phyloP scores from a whole-genome alignment of 2,329 filamentous ascomycete species.

The Hypoxylon sp. region DNA sequence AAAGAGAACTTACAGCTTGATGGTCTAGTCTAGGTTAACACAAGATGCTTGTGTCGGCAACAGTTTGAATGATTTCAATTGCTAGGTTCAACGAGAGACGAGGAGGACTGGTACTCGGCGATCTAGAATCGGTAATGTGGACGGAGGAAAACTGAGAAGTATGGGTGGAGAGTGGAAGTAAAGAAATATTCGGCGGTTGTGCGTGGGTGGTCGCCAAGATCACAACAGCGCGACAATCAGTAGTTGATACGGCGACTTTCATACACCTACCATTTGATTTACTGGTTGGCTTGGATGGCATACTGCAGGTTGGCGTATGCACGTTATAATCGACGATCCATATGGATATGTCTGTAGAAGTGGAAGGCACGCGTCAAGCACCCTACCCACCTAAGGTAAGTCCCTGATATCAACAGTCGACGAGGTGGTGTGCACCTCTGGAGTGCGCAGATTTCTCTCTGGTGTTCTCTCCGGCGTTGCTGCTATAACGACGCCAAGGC shows the following conservation, averaged over 20 bases:
- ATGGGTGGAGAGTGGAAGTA: neutral
- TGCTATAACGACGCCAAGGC: too few relatives aligned
- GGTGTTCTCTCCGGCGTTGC: too few relatives aligned
- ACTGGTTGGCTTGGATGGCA: neutral
- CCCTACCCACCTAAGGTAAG: neutral
- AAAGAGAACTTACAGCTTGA: neutral
- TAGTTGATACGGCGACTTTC: neutral
- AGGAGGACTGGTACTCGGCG: too few relatives aligned
- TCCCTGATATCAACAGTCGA: neutral
- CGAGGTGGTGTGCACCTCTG: neutral
- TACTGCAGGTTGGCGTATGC: neutral
- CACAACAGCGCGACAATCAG: neutral
- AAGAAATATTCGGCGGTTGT: neutral
- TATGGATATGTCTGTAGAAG: neutral
- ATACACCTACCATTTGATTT: neutral
- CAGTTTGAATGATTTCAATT: too few relatives aligned
- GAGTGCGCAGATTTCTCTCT: too few relatives aligned
- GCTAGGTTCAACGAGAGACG: too few relatives aligned
- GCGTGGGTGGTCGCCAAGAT: neutral
- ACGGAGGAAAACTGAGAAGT: neutral
- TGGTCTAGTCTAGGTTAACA: neutral
- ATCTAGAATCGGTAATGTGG: neutral
- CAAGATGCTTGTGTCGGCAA: too few relatives aligned
- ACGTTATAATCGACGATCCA: neutral
- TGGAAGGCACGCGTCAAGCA: neutral